Conservation (phyloP, 352 stramenopile species). For the Globisporangium paddicum region DNA sequence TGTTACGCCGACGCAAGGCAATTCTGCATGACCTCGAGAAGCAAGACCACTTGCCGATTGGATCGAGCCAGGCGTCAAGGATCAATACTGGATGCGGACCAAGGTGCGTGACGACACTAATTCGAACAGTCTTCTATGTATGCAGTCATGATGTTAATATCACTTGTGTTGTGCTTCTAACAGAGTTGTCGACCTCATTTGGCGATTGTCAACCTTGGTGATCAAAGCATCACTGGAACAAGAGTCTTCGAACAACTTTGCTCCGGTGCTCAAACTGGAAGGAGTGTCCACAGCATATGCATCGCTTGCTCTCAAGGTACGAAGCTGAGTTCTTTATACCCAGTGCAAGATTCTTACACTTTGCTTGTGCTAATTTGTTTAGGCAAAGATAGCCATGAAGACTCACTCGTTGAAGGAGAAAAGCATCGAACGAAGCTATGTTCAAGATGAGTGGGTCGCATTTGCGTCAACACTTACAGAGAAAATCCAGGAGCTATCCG, state of each 20-base stretch:
- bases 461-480: constrained; percentile 25
- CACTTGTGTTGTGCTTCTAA: not conserved
- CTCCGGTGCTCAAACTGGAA: not conserved
- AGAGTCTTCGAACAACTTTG: constrained; percentile 16
- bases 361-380: not conserved
- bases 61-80: constrained; percentile 47
- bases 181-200: constrained; percentile 51
- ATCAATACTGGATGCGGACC: constrained; percentile 46
- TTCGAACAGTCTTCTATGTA: not conserved
- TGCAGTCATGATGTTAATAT: not conserved
- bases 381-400: constrained; percentile 43
- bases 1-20: constrained; percentile 12
- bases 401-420: constrained; percentile 33
- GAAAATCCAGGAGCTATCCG: constrained; percentile 32
- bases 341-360: not conserved
- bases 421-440: constrained; percentile 24
- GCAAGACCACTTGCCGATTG: constrained; percentile 28
- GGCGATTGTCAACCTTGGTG: constrained; percentile 39
- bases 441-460: constrained; percentile 40
- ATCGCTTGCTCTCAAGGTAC: constrained; percentile 18
- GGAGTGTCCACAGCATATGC: constrained; percentile 6
- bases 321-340: not conserved
- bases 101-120: constrained; percentile 15
- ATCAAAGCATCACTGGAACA: constrained; percentile 25
- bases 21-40: constrained; percentile 46